Evolutionary conservation across 805 yeast species (phyloP).

Genomic region (Wickerhamomyces sydowiorum): DNA sequence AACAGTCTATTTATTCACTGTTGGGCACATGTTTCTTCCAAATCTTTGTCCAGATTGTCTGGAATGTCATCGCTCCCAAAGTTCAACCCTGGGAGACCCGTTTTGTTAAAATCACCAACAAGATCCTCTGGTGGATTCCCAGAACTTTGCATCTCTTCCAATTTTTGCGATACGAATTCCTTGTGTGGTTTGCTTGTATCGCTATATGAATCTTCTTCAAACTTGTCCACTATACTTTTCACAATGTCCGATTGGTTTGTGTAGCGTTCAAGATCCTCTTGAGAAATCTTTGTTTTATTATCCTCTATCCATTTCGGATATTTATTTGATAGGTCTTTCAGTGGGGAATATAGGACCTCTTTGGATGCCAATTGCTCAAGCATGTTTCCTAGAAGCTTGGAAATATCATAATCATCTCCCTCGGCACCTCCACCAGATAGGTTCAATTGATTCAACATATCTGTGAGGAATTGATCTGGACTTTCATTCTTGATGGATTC

Average conservation of each 20-base stretch:
- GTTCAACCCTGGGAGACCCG: conserved; percentile 36
- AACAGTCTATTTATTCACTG: not conserved
- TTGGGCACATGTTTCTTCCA: conserved; percentile 48
- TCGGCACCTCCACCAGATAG: conserved; percentile 33
- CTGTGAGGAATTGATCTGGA: conserved; percentile 49
- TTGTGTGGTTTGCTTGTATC: conserved; percentile 39
- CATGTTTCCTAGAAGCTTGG: conserved; percentile 63
- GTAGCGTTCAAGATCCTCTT: conserved; percentile 48
- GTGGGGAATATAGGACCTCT: conserved; percentile 81
- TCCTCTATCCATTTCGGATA: conserved; percentile 66
- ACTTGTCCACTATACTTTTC: conserved; percentile 52
- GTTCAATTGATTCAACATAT: conserved; percentile 59
- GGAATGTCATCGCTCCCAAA: conserved; percentile 51
- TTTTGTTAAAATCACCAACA: conserved; percentile 48
- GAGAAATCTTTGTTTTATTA: conserved; percentile 33
- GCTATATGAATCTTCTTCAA: conserved; percentile 58
- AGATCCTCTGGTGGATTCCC: conserved; percentile 81
- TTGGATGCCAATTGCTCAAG: conserved; percentile 79
- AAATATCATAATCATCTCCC: conserved; percentile 47
- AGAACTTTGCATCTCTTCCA: conserved; percentile 66
- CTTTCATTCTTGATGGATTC: conserved; percentile 45
- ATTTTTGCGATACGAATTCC: conserved; percentile 46
- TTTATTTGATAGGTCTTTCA: conserved; percentile 70
- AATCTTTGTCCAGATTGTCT: conserved; percentile 33
- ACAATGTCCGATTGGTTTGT: conserved; percentile 58